phyloP scores from a whole-genome alignment of 805 yeast species.

The Sugiyamaella mastotermitis region DNA sequence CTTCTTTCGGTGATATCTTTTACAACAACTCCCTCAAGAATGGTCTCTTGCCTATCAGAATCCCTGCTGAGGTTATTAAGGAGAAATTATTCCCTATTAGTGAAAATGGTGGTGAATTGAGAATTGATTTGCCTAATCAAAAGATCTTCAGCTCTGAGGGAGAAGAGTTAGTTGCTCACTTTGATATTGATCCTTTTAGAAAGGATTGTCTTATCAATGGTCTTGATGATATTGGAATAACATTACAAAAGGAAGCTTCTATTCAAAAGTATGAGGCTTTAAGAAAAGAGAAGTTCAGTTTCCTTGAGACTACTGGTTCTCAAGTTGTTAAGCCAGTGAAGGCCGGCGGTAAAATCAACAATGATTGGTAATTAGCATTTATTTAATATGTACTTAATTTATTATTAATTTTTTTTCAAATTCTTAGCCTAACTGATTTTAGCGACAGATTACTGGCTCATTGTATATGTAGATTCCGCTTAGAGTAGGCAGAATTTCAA shows the following conservation, averaged over 20 bases:
- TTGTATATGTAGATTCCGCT: too few species aligned
- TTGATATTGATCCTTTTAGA: slow-evolving; percentile 87
- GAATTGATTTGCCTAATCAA: slow-evolving; percentile 84
- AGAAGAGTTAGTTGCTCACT: slow-evolving; percentile 70
- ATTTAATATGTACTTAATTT: too few species aligned
- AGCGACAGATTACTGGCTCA: too few species aligned
- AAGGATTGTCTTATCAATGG: slow-evolving; percentile 94
- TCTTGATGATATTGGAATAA: slow-evolving; percentile 93
- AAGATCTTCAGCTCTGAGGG: slow-evolving; percentile 61
- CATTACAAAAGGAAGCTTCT: slow-evolving; percentile 79
- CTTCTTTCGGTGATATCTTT: slow-evolving; percentile 97
- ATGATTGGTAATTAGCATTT: slow-evolving; percentile 10
- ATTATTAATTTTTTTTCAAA: too few species aligned
- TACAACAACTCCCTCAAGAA: slow-evolving; percentile 96
- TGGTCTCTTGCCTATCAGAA: slow-evolving; percentile 86
- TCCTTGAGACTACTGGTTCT: slow-evolving; percentile 77
- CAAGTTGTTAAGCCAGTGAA: slow-evolving; percentile 49
- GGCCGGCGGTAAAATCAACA: slow-evolving; percentile 14
- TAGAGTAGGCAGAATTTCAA: too few species aligned
- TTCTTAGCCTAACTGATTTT: too few species aligned
- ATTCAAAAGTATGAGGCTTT: slow-evolving; percentile 67
- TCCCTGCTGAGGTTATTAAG: slow-evolving; percentile 70
- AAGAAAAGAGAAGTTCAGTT: slow-evolving; percentile 78
- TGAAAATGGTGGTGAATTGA: slow-evolving; percentile 58
- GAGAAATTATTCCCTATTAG: slow-evolving; percentile 78